phyloP scores from a whole-genome alignment of 2,329 filamentous ascomycete genomes.

The Colletotrichum tofieldiae region DNA sequence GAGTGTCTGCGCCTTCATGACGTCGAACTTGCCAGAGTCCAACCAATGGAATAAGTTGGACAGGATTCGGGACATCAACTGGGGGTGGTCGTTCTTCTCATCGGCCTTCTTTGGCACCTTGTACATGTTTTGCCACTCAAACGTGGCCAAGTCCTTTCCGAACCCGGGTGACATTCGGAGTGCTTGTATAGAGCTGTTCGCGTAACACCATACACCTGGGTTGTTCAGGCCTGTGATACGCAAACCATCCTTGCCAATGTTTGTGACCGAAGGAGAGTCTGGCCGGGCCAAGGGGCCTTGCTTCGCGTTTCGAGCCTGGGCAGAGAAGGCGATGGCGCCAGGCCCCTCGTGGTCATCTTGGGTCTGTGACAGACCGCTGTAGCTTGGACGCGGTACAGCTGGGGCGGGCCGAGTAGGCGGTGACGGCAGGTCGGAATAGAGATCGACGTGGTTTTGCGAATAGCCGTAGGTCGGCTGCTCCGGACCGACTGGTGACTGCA shows the following conservation, averaged over 20 bases:
- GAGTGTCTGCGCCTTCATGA: conserved; percentile 69
- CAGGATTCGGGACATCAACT: conserved; percentile 73
- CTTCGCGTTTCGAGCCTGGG: conserved; percentile 32
- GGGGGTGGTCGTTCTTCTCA: conserved; percentile 66
- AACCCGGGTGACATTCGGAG: conserved; percentile 82
- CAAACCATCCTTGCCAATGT: conserved; percentile 49
- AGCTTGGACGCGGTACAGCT: conserved; percentile 79
- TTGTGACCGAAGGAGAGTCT: conserved; percentile 30
- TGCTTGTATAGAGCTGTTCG: conserved; percentile 91
- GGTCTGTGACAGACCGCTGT: conserved; percentile 76
- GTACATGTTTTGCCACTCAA: conserved; percentile 74
- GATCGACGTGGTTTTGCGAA: conserved; percentile 49
- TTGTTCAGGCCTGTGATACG: conserved; percentile 83
- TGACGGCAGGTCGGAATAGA: conserved; percentile 65
- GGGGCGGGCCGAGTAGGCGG: conserved; percentile 79
- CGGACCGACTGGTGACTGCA: conserved; percentile 61
- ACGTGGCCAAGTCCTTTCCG: conserved; percentile 73
- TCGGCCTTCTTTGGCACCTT: conserved; percentile 78
- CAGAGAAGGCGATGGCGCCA: conserved; percentile 20
- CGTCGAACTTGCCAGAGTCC: conserved; percentile 63
- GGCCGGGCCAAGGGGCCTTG: conserved; percentile 37
- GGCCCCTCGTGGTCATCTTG: conserved; percentile 38
- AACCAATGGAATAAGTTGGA: conserved; percentile 73
- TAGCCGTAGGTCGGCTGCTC: conserved; percentile 33
- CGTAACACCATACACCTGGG: conserved; percentile 88